Base-by-base conservation (phyloP, 805 yeast genomes). In the Kockiozyma suomiensis region DNA sequence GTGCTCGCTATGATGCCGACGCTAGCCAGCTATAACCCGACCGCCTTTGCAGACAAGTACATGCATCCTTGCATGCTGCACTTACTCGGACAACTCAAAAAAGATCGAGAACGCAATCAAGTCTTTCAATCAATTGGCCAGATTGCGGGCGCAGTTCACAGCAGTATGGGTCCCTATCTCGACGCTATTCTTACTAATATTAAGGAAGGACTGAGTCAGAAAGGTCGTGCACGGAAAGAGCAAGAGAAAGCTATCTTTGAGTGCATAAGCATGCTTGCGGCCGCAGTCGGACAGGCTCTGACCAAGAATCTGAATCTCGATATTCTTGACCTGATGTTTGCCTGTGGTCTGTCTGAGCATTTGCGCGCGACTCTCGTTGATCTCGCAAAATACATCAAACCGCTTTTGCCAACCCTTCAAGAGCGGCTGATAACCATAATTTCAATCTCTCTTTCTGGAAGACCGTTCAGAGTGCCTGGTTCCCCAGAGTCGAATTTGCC, bases 211-310 rank as follows among this genome's bases (percentile, higher is more conserved):
- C 77, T 93, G 28, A 77, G 82, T 0, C 78, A 86, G 6, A 85
- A 83, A 68, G 75, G 78, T n/a, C 79, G 82, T 33, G 74, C 71
- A 1, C 80, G 92, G 59, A 86, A 84, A 69, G 91, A 87, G 50
- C 84, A 87, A 46, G 96, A 90, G 66, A 87, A 89, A 0, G 91
- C 96, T 0, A 83, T 93, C 21, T 93, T 92, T 69, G 89, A 88
- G 67, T 94, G 98, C 71, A 80, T 93, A 46, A 90, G 96, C 0
- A 88, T 90, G 74, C 75, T 94, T 38, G 92, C 97, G 0, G 81
- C 81, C 26, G 93, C 98, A 0, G 90, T 93, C 15, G 97, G 97
- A 0, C 96, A 97, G 12, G 96, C 97, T 0, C 77, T 93, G 57
- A 89, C 97, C 0, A 94, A 93, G 70, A 91, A 90, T 71, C 76